Percentiles rank a stretch among this genome's conserved stretches.
These are phyloP conservation scores for Wickerhamiella australiensis DNA, from an alignment of 805 yeast species.

Conservation along the genomic window DNA sequence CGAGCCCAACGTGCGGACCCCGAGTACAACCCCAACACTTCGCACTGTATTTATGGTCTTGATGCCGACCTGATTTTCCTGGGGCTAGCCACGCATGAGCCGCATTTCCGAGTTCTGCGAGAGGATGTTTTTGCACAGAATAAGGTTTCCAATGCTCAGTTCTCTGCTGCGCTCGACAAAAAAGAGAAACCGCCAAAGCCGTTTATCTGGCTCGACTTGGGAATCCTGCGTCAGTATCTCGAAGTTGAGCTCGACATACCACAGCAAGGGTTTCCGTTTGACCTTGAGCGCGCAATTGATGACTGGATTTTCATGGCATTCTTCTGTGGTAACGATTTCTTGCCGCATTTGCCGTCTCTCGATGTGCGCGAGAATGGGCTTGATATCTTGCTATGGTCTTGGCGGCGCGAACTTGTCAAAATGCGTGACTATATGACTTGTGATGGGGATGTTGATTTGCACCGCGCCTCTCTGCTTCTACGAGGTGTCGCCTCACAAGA, in stretches of 20 bases:
- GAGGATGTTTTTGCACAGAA: slow-evolving; percentile 93
- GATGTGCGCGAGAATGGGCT: slow-evolving; percentile 93
- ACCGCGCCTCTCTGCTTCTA: slow-evolving; percentile 63
- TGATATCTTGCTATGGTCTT: slow-evolving; percentile 63
- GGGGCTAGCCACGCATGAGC: slow-evolving; percentile 96
- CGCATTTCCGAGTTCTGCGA: slow-evolving; percentile 83
- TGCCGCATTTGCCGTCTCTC: slow-evolving; percentile 89
- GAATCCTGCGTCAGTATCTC: slow-evolving; percentile 75
- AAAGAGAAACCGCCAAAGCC: slow-evolving; percentile 40
- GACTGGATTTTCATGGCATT: slow-evolving; percentile 99
- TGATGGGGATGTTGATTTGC: slow-evolving; percentile 72
- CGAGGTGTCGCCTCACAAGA: slow-evolving; percentile 58
- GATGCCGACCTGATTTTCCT: slow-evolving; percentile 96
- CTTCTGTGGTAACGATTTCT: slow-evolving; percentile 95
- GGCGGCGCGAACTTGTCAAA: slow-evolving; percentile 63
- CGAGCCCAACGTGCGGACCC: slow-evolving; percentile 82
- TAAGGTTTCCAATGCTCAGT: slow-evolving; percentile 28
- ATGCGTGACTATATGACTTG: slow-evolving; percentile 73
- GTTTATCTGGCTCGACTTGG: slow-evolving; percentile 86
- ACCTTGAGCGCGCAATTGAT: slow-evolving; percentile 89
- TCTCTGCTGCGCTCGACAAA: slow-evolving; percentile 28
- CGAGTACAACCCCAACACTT: slow-evolving; percentile 79
- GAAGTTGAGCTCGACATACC: slow-evolving; percentile 69
- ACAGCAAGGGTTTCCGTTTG: slow-evolving; percentile 59
- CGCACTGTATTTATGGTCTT: slow-evolving; percentile 92